Percentiles rank a stretch among this genome's conserved stretches.
phyloP scores from a whole-genome alignment of 2,329 filamentous ascomycete species.

The Dryadomyces quercus-mongolicae region DNA sequence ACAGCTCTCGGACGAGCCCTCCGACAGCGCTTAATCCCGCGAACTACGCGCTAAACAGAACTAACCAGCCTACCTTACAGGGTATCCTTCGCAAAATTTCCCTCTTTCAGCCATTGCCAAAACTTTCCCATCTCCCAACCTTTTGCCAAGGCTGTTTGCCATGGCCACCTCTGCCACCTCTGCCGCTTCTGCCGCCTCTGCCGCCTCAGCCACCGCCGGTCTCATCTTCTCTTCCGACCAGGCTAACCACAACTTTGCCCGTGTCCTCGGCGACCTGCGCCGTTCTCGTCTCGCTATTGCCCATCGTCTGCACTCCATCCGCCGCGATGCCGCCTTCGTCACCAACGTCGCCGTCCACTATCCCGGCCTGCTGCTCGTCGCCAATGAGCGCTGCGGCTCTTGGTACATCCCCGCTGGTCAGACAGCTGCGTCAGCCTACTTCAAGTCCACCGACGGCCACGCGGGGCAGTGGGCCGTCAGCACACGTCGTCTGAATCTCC shows the following conservation, averaged over 20 bases:
- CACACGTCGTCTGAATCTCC: slow-evolving; percentile 70
- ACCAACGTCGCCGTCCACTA: slow-evolving; percentile 42
- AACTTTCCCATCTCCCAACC: too few species aligned
- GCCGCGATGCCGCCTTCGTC: slow-evolving; percentile 65
- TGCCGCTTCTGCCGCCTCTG: slow-evolving; percentile 2
- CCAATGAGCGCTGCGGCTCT: slow-evolving; percentile 90
- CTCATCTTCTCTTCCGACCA: slow-evolving; percentile 36
- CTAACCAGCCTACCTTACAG: too few species aligned
- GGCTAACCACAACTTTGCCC: slow-evolving; percentile 53
- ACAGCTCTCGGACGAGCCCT: too few species aligned
- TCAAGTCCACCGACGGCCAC: slow-evolving; percentile 97
- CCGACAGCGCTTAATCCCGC: too few species aligned
- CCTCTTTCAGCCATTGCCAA: too few species aligned
- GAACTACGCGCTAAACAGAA: too few species aligned
- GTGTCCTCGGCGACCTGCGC: slow-evolving; percentile 59
- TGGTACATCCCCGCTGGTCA: slow-evolving; percentile 68
- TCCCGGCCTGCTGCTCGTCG: slow-evolving; percentile 50
- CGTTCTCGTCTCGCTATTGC: slow-evolving; percentile 64
- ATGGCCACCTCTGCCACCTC: not conserved
- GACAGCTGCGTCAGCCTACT: slow-evolving; percentile 68
- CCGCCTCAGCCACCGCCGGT: slow-evolving; percentile 24
- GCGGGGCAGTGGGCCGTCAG: slow-evolving; percentile 86
- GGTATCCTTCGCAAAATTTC: too few species aligned
- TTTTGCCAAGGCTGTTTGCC: too few species aligned
- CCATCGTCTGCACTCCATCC: slow-evolving; percentile 74